Evolutionary conservation across 1,139 yeast species (phyloP).

Genomic region (Diutina mesorugosa): DNA sequence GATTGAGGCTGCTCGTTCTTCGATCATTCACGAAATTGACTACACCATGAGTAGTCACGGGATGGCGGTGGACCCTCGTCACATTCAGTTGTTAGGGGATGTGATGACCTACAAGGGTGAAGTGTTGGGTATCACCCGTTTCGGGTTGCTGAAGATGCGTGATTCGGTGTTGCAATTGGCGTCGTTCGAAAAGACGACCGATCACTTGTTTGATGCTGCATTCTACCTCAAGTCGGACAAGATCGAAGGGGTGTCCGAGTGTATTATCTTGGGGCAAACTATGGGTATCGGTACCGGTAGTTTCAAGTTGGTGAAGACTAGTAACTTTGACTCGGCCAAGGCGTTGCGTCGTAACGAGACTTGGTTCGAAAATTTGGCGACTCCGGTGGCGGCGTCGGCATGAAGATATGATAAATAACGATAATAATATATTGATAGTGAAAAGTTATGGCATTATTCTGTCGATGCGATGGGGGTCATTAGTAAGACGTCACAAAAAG

Average conservation of each 20-base stretch:
- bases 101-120: constrained; percentile 99
- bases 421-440: neutral
- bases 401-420: neutral
- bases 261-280: constrained; percentile 94
- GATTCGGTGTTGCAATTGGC: constrained; percentile 96
- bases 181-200: constrained; percentile 96
- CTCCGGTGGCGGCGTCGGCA: neutral
- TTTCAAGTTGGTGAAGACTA: constrained; percentile 65
- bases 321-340: constrained; percentile 20
- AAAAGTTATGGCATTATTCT: neutral
- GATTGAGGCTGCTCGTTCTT: constrained; percentile 92
- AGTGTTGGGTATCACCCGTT: constrained; percentile 93
- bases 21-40: constrained; percentile 89
- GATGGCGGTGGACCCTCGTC: constrained; percentile 99
- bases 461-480: neutral
- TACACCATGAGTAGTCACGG: constrained; percentile 99
- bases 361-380: neutral
- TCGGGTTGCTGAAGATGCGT: constrained; percentile 97
- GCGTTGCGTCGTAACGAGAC: constrained; percentile 1
- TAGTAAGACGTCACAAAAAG: constrained; percentile 8
- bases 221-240: constrained; percentile 93
- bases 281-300: constrained; percentile 98
- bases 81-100: constrained; percentile 91
- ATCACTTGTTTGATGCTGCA: constrained; percentile 95
- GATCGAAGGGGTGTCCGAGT: constrained; percentile 96